Base-by-base conservation (phyloP, 768 basidiomycete genomes). In the Austroboletus eburneus region DNA sequence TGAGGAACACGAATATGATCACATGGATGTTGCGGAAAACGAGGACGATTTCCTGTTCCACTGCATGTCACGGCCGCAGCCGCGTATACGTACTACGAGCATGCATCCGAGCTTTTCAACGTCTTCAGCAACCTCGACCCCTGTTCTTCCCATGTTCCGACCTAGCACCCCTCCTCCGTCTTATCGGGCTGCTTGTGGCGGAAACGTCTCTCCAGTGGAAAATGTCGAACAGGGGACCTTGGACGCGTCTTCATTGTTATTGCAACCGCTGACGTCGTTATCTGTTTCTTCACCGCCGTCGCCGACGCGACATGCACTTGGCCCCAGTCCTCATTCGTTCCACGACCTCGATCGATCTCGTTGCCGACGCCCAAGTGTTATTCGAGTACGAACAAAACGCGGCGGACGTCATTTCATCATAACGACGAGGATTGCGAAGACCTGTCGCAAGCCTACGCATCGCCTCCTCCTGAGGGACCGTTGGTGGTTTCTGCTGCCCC, bases 31-130 rank as follows among this genome's bases (percentile, higher is more conserved):
- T n/a, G 25, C 44, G 12, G 56, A 56, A 9, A 48, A 36, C 9
- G 50, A 57, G 16, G 62, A 60, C 13, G 64, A 60, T 43, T 56
- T 57, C 17, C 62, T 66, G 42, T 58, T 32, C 21, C 50, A 52
- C 39, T 58, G 34, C 22, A 59, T 59, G 4, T 48, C 49, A 14
- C 46, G 40, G 21, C 43, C 50, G 16, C 46, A 39, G 25, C 43
- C 50, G 8, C 66, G 66, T n/a, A 43, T 50, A 40, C 64, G 66
- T 27, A 66, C 64, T 16, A 54, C 48, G 23, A 66, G 64, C 39
- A 68, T 68, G 57, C 55, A 60, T 30, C 41, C 47, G 17, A 20
- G 17, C 10, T 30, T 53, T 9, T 42, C 59, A 13, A 24, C 54
- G 4, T 10, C 50, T 10, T 35, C 46, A 8, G 9, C 42, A 30